These are phyloP conservation scores for Physcia stellaris DNA, from an alignment of 495 filamentous ascomycete genomes.

Conservation along the genomic window DNA sequence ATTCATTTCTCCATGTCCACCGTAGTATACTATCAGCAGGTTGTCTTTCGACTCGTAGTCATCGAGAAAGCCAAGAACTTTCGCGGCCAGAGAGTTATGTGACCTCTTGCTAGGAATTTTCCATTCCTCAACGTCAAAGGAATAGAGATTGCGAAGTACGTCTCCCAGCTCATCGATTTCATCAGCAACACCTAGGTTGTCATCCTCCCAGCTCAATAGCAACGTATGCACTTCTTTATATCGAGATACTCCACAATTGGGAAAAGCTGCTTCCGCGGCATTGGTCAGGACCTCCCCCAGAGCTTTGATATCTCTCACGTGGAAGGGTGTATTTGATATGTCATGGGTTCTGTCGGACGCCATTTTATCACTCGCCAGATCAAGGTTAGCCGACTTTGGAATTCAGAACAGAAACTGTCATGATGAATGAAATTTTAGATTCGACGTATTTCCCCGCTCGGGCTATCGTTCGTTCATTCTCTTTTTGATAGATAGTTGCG, in stretches of 20 bases:
- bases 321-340: slow-evolving; percentile 3
- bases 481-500: too few species aligned
- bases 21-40: slow-evolving; percentile 39
- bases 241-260: neutral
- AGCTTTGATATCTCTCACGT: slow-evolving; percentile 4
- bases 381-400: too few species aligned
- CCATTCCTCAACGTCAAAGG: slow-evolving; percentile 33
- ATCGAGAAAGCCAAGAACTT: slow-evolving; percentile 34
- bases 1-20: slow-evolving; percentile 38
- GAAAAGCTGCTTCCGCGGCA: slow-evolving; percentile 3
- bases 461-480: too few species aligned
- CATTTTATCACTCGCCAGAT: too few species aligned
- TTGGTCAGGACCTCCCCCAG: neutral
- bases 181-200: slow-evolving; percentile 14
- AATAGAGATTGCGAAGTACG: slow-evolving; percentile 33
- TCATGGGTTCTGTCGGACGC: slow-evolving; percentile 7
- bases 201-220: slow-evolving; percentile 21
- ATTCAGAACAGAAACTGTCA: too few species aligned
- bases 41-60: slow-evolving; percentile 34
- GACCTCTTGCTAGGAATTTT: slow-evolving; percentile 36
- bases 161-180: slow-evolving; percentile 31
- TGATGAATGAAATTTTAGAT: too few species aligned
- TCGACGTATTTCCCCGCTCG: too few species aligned
- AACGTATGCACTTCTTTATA: slow-evolving; percentile 16
- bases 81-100: slow-evolving; percentile 34